Evolutionary conservation across 805 yeast genomes (phyloP), one percentile per base, ranked within the genome.

Genomic region (Sugiyamaella smithiae): DNA sequence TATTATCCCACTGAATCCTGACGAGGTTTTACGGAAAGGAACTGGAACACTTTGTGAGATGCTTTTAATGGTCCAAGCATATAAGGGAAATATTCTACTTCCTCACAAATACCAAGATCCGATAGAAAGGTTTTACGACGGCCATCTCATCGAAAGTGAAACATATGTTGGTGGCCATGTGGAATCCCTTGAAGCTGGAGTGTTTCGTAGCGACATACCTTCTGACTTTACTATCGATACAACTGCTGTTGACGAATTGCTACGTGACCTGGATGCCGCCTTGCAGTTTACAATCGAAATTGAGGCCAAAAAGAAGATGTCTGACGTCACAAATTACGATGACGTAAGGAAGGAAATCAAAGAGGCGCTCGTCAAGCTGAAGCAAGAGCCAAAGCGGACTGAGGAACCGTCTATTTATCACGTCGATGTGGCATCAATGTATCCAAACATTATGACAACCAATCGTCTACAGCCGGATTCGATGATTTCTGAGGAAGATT

Each of bases 81-180:
- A 87, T 62, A 76, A 84, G 46, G 73, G 79, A 7, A 70, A 75
- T 29, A 90, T 95, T 49, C 57, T 93, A 12, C 73, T 93, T 33
- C 99, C 99, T 2, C 95, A 91, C 65, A 93, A 93, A 67, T 95
- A 95, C 60, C 76, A 82, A 5, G 99, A 93, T 54, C 96, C 98
- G 1, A 76, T 85, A n/a, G 98, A 91, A 65, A 72, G 97, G 58
- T 93, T 91, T 63, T 91, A 88, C 66, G 85, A 93, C 56, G 99
- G 98, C 2, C 99, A 93, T 68, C 67, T 93, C 47, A 66, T 93
- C 36, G 97, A 91, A 61, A 84, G 96, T 1, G 99, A 93, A 67
- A 93, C 99, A 0, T 93, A 93, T 63, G 98, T 93, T 23, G 99
- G 99, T 50, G 99, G 99, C 1, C 99, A 93, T 59, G 99, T 93